These are phyloP conservation scores for Pseudonitzschia pungens DNA, from an alignment of 108 stramenopile species.

Conservation along the genomic window DNA sequence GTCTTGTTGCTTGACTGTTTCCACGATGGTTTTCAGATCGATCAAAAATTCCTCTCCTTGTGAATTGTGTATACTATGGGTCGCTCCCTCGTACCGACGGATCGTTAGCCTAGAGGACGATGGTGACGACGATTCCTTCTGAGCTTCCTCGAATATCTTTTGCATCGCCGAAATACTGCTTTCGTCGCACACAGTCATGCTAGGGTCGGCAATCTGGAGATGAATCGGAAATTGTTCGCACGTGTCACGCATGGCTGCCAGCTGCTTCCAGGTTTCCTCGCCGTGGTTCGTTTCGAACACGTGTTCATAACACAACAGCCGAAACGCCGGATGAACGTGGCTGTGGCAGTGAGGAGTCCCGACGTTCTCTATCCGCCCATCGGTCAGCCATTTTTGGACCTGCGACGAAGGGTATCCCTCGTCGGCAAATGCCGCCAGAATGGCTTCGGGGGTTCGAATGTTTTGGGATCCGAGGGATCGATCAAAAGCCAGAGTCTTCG, in stretches of 20 bases:
- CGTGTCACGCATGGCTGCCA: neutral
- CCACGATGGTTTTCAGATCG: neutral
- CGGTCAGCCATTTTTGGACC: conserved; percentile 37
- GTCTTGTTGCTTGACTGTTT: neutral
- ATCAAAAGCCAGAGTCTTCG: neutral
- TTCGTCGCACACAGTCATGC: conserved; percentile 34
- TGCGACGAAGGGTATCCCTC: conserved; percentile 33
- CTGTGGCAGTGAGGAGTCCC: conserved; percentile 23
- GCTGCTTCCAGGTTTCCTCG: conserved; percentile 18
- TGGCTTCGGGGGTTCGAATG: neutral
- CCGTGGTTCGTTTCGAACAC: conserved; percentile 35
- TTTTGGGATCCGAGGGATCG: neutral
- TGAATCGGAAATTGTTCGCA: conserved; percentile 21
- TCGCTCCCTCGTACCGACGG: conserved; percentile 22
- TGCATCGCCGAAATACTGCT: conserved; percentile 33
- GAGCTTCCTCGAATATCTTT: neutral
- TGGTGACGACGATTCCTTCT: neutral
- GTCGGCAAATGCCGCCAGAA: conserved; percentile 9
- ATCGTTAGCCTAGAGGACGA: neutral
- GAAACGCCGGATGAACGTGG: conserved; percentile 46
- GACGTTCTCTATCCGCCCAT: conserved; percentile 29
- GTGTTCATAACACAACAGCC: conserved; percentile 33
- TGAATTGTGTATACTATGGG: conserved; percentile 21
- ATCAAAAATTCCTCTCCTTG: neutral
- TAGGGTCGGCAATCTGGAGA: conserved; percentile 26